Conservation (phyloP, 306 rosid species). For the Lotus japonicus region DNA sequence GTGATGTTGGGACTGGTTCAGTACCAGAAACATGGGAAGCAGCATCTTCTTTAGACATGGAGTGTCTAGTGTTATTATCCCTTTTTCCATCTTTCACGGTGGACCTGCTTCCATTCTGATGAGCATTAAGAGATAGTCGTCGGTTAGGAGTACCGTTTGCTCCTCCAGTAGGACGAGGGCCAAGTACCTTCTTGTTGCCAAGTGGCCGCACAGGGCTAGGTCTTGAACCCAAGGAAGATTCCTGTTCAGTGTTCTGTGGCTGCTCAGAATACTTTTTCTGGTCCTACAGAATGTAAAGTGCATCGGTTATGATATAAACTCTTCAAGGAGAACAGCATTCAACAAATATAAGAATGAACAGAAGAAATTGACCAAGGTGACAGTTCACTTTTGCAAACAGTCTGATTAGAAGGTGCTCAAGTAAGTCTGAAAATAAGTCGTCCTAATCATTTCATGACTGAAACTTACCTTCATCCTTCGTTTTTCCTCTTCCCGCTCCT, state of each 20-base stretch:
- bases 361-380: neutral
- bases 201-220: slow-evolving; percentile 71
- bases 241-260: slow-evolving; percentile 74
- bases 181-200: slow-evolving; percentile 69
- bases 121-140: slow-evolving; percentile 65
- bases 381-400: neutral
- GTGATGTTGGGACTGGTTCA: slow-evolving; percentile 57
- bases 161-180: slow-evolving; percentile 73
- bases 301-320: slow-evolving; percentile 1
- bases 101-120: slow-evolving; percentile 75
- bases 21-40: slow-evolving; percentile 66
- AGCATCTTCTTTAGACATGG: slow-evolving; percentile 73
- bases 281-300: slow-evolving; percentile 47
- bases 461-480: slow-evolving; percentile 70
- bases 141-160: slow-evolving; percentile 73
- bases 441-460: neutral
- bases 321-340: neutral
- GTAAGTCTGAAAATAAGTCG: neutral
- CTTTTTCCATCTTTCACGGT: slow-evolving; percentile 54
- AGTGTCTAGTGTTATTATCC: slow-evolving; percentile 47
- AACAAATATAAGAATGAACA: neutral
- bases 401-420: neutral
- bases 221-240: slow-evolving; percentile 44
- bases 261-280: slow-evolving; percentile 72
- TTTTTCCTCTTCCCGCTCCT: slow-evolving; percentile 85